These are phyloP conservation scores for Epichloe hybrida DNA, from an alignment of 2,329 filamentous ascomycete species.

Conservation along the genomic window DNA sequence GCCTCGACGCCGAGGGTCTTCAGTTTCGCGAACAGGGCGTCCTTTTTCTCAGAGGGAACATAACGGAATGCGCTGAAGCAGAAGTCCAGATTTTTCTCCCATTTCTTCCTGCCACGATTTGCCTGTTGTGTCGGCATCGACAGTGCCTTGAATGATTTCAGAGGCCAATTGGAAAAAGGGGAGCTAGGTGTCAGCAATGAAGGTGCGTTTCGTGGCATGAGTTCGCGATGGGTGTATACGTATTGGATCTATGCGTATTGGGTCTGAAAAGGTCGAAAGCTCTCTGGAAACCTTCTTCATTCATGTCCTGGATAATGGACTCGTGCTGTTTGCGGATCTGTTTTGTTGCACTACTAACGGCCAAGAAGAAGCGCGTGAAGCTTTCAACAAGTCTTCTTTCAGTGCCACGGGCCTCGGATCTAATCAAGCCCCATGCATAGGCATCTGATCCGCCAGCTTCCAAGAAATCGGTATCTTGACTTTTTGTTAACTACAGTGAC, in stretches of 20 bases:
- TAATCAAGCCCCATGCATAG: slow-evolving; percentile 28
- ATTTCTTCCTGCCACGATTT: slow-evolving; percentile 19
- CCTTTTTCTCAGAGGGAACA: slow-evolving; percentile 7
- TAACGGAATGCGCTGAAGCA: slow-evolving; percentile 17
- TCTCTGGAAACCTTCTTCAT: slow-evolving; percentile 26
- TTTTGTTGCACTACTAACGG: slow-evolving; percentile 13
- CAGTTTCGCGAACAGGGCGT: slow-evolving; percentile 7
- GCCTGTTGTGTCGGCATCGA: slow-evolving; percentile 12
- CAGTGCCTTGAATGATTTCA: slow-evolving; percentile 24
- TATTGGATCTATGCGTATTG: slow-evolving; percentile 21
- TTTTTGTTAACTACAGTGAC: too few relatives aligned
- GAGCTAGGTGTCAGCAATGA: too few relatives aligned
- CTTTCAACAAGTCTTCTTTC: slow-evolving; percentile 27
- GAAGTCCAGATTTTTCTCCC: slow-evolving; percentile 19
- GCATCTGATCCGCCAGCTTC: too few relatives aligned
- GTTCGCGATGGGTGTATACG: slow-evolving; percentile 8
- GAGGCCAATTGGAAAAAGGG: too few relatives aligned
- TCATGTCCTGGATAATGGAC: slow-evolving; percentile 27
- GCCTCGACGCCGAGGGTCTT: slow-evolving; percentile 2
- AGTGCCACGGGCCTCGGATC: slow-evolving; percentile 33
- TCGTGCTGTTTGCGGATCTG: slow-evolving; percentile 27
- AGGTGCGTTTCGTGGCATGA: too few relatives aligned
- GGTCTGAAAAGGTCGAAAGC: slow-evolving; percentile 28
- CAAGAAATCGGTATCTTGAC: too few relatives aligned
- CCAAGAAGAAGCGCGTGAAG: slow-evolving; percentile 32